These are phyloP conservation scores for Spergularia azorica DNA, from an alignment of 179 eudicot species.

Conservation along the genomic window DNA sequence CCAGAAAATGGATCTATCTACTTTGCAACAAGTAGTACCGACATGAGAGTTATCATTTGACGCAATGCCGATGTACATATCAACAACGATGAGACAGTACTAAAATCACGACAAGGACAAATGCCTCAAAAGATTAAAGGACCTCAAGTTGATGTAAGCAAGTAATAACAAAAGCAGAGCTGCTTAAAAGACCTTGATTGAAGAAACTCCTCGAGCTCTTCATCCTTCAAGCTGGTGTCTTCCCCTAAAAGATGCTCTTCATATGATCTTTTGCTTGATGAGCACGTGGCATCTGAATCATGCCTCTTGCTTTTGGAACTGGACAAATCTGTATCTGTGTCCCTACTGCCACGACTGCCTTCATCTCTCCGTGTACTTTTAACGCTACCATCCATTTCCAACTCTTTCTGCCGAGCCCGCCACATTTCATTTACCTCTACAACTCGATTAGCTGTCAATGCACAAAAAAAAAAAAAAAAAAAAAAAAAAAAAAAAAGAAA, in stretches of 20 bases:
- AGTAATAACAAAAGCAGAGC: constrained; percentile 4
- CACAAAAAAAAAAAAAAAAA: not conserved
- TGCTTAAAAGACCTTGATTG: constrained; percentile 56
- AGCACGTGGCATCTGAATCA: constrained; percentile 37
- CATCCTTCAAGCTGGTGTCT: constrained; percentile 68
- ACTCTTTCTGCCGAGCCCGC: constrained; percentile 77
- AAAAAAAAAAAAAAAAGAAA: too few relatives aligned
- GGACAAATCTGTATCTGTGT: constrained; percentile 26
- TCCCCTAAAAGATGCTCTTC: constrained; percentile 40
- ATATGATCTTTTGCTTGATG: constrained; percentile 48
- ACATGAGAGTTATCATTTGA: too few relatives aligned
- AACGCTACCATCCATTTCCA: constrained; percentile 57
- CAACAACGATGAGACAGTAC: not conserved
- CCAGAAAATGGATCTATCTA: too few relatives aligned
- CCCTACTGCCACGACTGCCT: constrained; percentile 33
- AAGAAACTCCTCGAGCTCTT: constrained; percentile 77
- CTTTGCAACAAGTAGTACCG: not conserved
- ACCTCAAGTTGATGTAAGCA: not conserved
- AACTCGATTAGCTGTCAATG: constrained; percentile 67
- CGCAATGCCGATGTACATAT: not conserved
- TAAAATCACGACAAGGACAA: not conserved
- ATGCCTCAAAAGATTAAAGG: not conserved
- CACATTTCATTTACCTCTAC: constrained; percentile 97
- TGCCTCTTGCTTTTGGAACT: constrained; percentile 41
- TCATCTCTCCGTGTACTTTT: constrained; percentile 40